phyloP scores from a whole-genome alignment of 2,329 filamentous ascomycete species.

The Berkeleyomyces basicola region DNA sequence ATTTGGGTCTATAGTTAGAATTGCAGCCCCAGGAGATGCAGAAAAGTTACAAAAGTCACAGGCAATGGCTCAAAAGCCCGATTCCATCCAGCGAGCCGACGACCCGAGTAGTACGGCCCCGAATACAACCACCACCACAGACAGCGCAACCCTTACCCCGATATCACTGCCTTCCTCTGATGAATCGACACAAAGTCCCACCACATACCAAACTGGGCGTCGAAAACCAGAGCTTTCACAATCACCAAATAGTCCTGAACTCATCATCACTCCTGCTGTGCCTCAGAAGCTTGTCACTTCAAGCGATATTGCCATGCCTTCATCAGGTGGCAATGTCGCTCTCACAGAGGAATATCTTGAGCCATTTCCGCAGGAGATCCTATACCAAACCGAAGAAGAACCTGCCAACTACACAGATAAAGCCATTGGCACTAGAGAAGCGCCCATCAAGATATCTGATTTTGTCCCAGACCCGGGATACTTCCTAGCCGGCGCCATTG shows the following conservation, averaged over 20 bases:
- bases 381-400: neutral
- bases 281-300: neutral
- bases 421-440: conserved; percentile 5
- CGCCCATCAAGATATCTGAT: conserved; percentile 36
- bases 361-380: neutral
- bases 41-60: conserved; percentile 10
- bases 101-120: neutral
- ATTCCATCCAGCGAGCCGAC: neutral
- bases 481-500: conserved; percentile 87
- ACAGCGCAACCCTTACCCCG: neutral
- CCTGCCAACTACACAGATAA: neutral
- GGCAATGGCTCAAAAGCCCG: neutral
- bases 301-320: neutral
- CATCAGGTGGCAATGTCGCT: neutral
- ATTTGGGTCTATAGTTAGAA: conserved; percentile 57
- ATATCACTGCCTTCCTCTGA: neutral
- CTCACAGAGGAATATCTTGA: neutral
- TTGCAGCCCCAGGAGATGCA: conserved; percentile 12
- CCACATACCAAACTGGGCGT: neutral
- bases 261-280: neutral
- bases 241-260: conserved; percentile 16
- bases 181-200: neutral
- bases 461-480: conserved; percentile 85
- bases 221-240: conserved; percentile 3
- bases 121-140: neutral